Evolutionary conservation across 2,329 filamentous ascomycete genomes (phyloP), one percentile per base, ranked within the genome.

Genomic region (Periconia sp.): DNA sequence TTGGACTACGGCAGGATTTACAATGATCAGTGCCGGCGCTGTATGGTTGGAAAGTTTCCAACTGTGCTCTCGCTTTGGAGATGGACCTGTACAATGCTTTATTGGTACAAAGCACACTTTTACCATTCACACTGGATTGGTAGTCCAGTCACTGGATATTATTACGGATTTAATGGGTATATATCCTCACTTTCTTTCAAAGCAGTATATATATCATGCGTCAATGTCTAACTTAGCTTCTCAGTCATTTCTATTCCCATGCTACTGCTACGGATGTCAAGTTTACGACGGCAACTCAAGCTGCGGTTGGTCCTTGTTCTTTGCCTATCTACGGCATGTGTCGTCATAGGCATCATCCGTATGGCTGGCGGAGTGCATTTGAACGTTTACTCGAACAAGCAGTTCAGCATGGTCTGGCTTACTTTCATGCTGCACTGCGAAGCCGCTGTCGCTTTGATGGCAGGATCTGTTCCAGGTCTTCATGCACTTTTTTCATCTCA

Each of bases 371-470:
- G 57, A 9, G 49, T 59, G 20, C 37, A 52, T 9, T 47, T 31
- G 1, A 53, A 54, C 20, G 40, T 57, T 44, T 45, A 49, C 9
- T 47, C 49, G 6, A 55, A 49, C 35, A 33, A 35, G 30, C 47
- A 53, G 23, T 55, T 55, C 33, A 47, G 40, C 6, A 45, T 46
- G 19, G 51, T 51, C 1, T 59, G 57, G 57, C 43, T 55, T 33
- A 48, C 45, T 7, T 57, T 59, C 47, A 53, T 55, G 51, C 45
- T 59, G 10, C 57, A 59, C 44, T 56, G 54, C 42, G 57, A 59
- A 47, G 57, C 54, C 11, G 49, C 57, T 5, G 47, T 59, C 14
- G 54, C 57, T 10, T 49, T 59, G 15, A 46, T 59, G 51, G 51
- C 57, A 5, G 57, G 57, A 14, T 56, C 54, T 9, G 42, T 55